Conservation (phyloP, 2,329 filamentous ascomycete species). For the Tolypocladium nubicola region DNA sequence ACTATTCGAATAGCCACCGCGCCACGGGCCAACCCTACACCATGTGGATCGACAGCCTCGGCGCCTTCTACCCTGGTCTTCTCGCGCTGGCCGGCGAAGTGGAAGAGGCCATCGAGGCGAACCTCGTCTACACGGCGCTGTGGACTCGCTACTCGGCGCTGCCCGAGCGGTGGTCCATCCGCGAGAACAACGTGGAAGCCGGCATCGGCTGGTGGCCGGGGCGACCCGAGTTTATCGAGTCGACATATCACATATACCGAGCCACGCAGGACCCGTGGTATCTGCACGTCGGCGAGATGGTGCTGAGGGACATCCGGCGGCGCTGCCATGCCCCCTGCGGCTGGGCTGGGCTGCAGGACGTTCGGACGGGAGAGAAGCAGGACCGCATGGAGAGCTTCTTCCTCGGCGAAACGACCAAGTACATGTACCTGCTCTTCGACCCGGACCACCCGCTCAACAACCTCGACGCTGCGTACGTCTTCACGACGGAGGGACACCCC, state of each 20-base stretch:
- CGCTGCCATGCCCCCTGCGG: slow-evolving; percentile 87
- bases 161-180: slow-evolving; percentile 87
- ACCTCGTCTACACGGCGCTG: slow-evolving; percentile 81
- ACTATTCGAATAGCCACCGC: slow-evolving; percentile 85
- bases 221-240: slow-evolving; percentile 93
- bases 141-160: slow-evolving; percentile 94
- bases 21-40: slow-evolving; percentile 79
- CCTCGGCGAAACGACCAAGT: slow-evolving; percentile 90
- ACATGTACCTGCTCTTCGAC: slow-evolving; percentile 86
- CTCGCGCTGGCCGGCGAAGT: slow-evolving; percentile 78
- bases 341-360: slow-evolving; percentile 83
- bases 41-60: slow-evolving; percentile 93
- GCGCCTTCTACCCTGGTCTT: slow-evolving; percentile 88
- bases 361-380: slow-evolving; percentile 70
- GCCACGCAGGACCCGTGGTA: slow-evolving; percentile 96
- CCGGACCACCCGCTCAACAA: slow-evolving; percentile 77
- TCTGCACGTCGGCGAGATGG: slow-evolving; percentile 92
- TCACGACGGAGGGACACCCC: slow-evolving; percentile 93
- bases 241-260: slow-evolving; percentile 89
- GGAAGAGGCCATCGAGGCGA: slow-evolving; percentile 82
- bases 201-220: slow-evolving; percentile 92
- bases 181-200: slow-evolving; percentile 72
- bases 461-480: slow-evolving; percentile 79
- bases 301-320: slow-evolving; percentile 73
- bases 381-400: slow-evolving; percentile 99